Percentiles rank a stretch among this genome's conserved stretches.
Evolutionary conservation across 2,329 filamentous ascomycete species (phyloP).

Genomic region (Peltaster fructicola): DNA sequence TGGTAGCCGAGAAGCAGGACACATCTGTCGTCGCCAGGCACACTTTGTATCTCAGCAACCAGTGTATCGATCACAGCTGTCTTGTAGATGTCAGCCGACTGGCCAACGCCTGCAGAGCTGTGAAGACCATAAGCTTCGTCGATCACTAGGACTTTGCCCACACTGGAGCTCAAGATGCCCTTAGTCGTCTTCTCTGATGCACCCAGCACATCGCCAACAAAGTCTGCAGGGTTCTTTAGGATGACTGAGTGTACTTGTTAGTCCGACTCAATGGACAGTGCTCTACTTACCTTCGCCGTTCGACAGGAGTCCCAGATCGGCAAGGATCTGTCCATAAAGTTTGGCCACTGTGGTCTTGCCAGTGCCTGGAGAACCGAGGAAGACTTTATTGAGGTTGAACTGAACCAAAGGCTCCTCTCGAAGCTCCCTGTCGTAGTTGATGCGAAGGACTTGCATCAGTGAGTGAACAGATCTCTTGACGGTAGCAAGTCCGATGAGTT

Average conservation of each 20-base stretch:
- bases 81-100: conserved; percentile 34
- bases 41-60: conserved; percentile 54
- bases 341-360: conserved; percentile 63
- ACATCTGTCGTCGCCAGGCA: conserved; percentile 53
- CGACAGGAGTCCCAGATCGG: conserved; percentile 47
- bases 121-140: conserved; percentile 61
- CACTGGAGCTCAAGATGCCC: conserved; percentile 45
- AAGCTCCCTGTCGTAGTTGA: conserved; percentile 51
- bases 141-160: conserved; percentile 62
- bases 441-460: conserved; percentile 42
- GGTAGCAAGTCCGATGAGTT: conserved; percentile 38
- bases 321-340: conserved; percentile 51
- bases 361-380: conserved; percentile 57
- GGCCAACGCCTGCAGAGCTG: conserved; percentile 18
- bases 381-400: conserved; percentile 49
- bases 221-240: conserved; percentile 56
- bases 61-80: conserved; percentile 55
- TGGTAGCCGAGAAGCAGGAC: conserved; percentile 55
- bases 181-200: conserved; percentile 56
- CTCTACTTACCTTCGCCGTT: conserved; percentile 48
- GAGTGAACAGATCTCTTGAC: conserved; percentile 45
- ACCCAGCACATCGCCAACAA: conserved; percentile 46
- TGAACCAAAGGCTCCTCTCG: conserved; percentile 40
- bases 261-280: not conserved
- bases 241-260: conserved; percentile 35